A percentile compares a stretch with the other conserved stretches of the same genome.
Conservation (phyloP, 2,329 filamentous ascomycete genomes). For the Stagonosporopsis chrysanthemi region DNA sequence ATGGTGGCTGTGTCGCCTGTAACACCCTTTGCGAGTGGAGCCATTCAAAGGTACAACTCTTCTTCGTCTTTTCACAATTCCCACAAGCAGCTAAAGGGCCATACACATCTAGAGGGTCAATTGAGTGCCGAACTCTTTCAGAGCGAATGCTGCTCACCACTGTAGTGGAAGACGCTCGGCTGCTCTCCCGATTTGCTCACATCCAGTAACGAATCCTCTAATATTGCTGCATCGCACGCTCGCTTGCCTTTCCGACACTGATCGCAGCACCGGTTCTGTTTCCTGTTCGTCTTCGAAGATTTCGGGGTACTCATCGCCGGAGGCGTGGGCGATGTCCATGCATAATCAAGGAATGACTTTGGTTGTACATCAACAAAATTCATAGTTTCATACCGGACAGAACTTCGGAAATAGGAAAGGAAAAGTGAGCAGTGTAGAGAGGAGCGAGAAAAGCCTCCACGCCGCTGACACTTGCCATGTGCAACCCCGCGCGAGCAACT, state of each 20-base stretch:
- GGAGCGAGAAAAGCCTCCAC: constrained; percentile 21
- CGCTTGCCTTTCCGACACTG: constrained; percentile 57
- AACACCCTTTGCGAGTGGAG: constrained; percentile 46
- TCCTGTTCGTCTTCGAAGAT: constrained; percentile 46
- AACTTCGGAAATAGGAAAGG: constrained; percentile 40
- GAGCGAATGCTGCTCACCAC: constrained; percentile 34
- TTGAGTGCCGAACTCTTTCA: constrained; percentile 5
- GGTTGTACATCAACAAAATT: constrained; percentile 49
- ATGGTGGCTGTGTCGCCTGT: constrained; percentile 37
- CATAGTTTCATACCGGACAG: constrained; percentile 39
- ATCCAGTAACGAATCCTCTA: constrained; percentile 45
- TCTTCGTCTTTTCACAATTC: constrained; percentile 56
- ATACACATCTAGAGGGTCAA: constrained; percentile 44
- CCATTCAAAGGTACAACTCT: constrained; percentile 56
- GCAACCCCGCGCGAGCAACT: constrained; percentile 35
- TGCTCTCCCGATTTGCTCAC: constrained; percentile 29
- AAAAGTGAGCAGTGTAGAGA: constrained; percentile 25
- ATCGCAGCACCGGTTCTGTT: constrained; percentile 56
- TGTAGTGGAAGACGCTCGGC: constrained; percentile 46
- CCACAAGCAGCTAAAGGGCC: constrained; percentile 48
- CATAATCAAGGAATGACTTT: constrained; percentile 48
- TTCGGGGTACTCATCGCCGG: constrained; percentile 31
- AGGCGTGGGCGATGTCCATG: constrained; percentile 44
- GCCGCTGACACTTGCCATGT: constrained; percentile 34
- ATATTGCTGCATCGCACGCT: constrained; percentile 53